These are phyloP conservation scores for Babesia gibsoni DNA, from an alignment of 169 alveolate species.

Conservation along the genomic window DNA sequence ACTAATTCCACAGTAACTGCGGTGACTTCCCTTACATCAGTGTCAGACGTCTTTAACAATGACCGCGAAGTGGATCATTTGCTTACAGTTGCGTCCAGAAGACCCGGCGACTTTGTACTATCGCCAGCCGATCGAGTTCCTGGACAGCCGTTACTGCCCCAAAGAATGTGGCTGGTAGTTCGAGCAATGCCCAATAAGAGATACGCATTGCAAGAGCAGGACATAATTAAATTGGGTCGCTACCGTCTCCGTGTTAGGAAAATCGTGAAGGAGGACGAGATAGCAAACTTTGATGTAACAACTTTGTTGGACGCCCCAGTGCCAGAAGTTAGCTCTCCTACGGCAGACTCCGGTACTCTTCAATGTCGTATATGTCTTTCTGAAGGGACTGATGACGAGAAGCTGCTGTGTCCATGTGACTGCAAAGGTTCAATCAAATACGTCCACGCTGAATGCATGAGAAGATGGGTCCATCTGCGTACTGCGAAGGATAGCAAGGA, in stretches of 20 bases:
- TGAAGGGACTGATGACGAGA: conserved; percentile 85
- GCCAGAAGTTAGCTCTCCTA: conserved; percentile 39
- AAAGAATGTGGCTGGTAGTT: conserved; percentile 89
- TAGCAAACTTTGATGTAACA: conserved; percentile 12
- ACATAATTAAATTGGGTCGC: conserved; percentile 90
- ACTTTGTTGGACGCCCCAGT: conserved; percentile 18
- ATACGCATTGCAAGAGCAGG: conserved; percentile 87
- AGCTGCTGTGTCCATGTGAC: conserved; percentile 88
- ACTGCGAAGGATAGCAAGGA: conserved; percentile 70
- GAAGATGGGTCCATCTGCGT: conserved; percentile 92
- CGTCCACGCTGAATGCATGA: conserved; percentile 92
- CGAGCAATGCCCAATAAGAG: conserved; percentile 80
- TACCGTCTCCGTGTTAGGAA: conserved; percentile 88
- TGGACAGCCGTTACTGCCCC: conserved; percentile 60
- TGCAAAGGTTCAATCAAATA: conserved; percentile 91
- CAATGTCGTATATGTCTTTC: conserved; percentile 91
- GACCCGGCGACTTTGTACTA: conserved; percentile 60
- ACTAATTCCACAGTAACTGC: conserved; percentile 35
- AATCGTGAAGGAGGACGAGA: conserved; percentile 62
- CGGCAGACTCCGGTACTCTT: conserved; percentile 34
- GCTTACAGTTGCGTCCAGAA: conserved; percentile 17
- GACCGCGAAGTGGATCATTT: conserved; percentile 54
- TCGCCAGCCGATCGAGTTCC: conserved; percentile 70
- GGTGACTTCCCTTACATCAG: conserved; percentile 5
- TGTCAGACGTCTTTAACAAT: not conserved